Conservation (phyloP, 148 eudicot species). For the Fagopyrum homotropicum region DNA sequence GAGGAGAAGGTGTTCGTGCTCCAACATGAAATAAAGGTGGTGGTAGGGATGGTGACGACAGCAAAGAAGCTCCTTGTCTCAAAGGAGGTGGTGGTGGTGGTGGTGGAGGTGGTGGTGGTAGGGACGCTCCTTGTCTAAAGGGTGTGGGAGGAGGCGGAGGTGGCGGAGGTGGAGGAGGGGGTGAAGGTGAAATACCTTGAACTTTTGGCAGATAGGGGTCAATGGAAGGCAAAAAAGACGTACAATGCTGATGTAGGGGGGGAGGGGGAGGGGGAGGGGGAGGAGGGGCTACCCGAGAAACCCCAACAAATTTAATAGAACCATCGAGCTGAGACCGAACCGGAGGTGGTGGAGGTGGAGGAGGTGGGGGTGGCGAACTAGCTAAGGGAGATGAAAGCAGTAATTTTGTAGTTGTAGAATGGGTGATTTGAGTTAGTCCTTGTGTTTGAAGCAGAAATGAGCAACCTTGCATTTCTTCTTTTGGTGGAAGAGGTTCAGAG, state of each 20-base stretch:
- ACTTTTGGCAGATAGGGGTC: not conserved
- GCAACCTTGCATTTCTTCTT: not conserved
- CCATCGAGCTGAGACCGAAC: not conserved
- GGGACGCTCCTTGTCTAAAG: constrained; percentile 1
- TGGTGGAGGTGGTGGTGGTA: not conserved
- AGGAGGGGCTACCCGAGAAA: not conserved
- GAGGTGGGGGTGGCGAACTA: not conserved
- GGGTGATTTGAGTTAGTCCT: not conserved
- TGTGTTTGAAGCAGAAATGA: not conserved
- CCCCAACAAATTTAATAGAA: not conserved
- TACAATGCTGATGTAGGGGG: not conserved
- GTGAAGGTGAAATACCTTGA: not conserved
- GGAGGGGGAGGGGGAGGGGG: constrained; percentile 16
- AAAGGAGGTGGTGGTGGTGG: not conserved
- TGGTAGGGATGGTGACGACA: not conserved
- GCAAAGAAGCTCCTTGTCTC: constrained; percentile 8
- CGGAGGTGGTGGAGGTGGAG: constrained; percentile 15
- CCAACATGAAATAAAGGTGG: not conserved
- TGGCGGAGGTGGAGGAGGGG: not conserved
- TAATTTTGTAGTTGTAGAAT: constrained; percentile 18
- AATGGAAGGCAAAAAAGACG: not conserved
- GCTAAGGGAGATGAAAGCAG: constrained; percentile 27
- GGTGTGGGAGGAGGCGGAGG: not conserved
- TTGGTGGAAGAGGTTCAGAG: not conserved
- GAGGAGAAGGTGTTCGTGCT: constrained; percentile 1